These are phyloP conservation scores for Dianthus caryophyllus DNA, from an alignment of 148 eudicot genomes.

Conservation along the genomic window DNA sequence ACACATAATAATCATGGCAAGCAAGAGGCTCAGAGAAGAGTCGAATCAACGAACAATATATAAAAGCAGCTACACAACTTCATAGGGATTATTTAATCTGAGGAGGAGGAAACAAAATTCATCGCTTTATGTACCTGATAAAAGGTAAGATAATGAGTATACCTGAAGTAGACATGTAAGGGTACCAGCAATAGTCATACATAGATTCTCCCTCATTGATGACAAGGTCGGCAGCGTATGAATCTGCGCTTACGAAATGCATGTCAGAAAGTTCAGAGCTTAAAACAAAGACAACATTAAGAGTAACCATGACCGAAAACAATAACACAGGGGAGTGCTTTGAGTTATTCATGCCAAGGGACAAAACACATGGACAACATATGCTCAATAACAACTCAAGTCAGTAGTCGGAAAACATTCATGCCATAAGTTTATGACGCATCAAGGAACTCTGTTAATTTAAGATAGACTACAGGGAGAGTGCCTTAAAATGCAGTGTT, in stretches of 20 bases:
- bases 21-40: conserved; percentile 1
- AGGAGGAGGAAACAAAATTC: neutral
- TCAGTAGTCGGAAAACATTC: neutral
- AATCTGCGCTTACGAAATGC: too few species aligned
- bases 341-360: neutral
- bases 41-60: neutral
- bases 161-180: conserved; percentile 94
- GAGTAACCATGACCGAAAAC: neutral
- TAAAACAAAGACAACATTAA: too few species aligned
- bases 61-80: neutral
- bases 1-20: neutral
- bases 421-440: neutral
- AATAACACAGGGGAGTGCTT: too few species aligned
- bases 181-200: conserved; percentile 98
- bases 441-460: neutral
- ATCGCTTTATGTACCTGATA: neutral
- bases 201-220: conserved; percentile 82
- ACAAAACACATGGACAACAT: neutral
- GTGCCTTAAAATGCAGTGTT: neutral
- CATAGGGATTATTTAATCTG: neutral
- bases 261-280: too few species aligned
- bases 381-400: neutral
- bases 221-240: conserved; percentile 59
- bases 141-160: conserved; percentile 15
- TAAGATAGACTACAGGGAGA: too few species aligned